Evolutionary conservation across 116 monocot species (phyloP).

Genomic region (Trichopus zeylanicus): DNA sequence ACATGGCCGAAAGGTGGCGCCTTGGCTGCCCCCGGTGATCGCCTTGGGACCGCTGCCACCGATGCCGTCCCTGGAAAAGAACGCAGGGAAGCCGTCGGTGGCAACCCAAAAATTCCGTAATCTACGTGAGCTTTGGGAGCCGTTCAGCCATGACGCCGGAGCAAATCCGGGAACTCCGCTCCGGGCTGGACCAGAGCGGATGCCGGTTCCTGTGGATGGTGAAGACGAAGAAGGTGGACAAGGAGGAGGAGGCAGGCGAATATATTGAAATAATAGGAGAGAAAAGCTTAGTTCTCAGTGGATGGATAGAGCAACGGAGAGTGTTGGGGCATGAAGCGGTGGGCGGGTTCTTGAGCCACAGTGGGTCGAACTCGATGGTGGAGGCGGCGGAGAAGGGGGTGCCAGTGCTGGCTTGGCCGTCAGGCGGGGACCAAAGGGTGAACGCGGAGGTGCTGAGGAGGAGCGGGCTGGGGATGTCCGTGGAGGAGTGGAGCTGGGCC

Average conservation of each 20-base stretch:
- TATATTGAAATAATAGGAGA: constrained; percentile 5
- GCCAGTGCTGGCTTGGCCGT: constrained; percentile 14
- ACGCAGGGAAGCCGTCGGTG: constrained; percentile 5
- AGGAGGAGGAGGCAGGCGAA: constrained; percentile 12
- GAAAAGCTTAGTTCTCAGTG: constrained; percentile 6
- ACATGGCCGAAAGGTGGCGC: constrained; percentile 2
- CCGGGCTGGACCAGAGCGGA: constrained; percentile 13
- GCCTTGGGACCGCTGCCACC: constrained; percentile 2
- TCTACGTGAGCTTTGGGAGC: constrained; percentile 21
- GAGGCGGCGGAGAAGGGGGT: constrained; percentile 13
- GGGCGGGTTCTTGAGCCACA: constrained; percentile 54
- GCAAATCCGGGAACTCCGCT: constrained; percentile 14
- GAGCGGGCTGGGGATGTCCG: constrained; percentile 15
- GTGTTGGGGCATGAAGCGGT: constrained; percentile 35
- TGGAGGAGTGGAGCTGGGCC: constrained; percentile 4
- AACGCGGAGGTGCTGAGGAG: constrained; percentile 7
- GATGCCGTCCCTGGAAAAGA: not conserved
- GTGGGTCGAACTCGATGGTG: constrained; percentile 57
- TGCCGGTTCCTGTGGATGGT: constrained; percentile 20
- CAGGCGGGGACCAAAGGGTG: constrained; percentile 6
- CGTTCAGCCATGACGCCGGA: constrained; percentile 8
- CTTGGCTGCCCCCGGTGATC: constrained; percentile 5
- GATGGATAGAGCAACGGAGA: constrained; percentile 15
- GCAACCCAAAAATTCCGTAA: constrained; percentile 6
- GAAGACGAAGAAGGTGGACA: constrained; percentile 17